These are phyloP conservation scores for Hibiscus tridactylites DNA, from an alignment of 345 rosid genomes.

Conservation along the genomic window DNA sequence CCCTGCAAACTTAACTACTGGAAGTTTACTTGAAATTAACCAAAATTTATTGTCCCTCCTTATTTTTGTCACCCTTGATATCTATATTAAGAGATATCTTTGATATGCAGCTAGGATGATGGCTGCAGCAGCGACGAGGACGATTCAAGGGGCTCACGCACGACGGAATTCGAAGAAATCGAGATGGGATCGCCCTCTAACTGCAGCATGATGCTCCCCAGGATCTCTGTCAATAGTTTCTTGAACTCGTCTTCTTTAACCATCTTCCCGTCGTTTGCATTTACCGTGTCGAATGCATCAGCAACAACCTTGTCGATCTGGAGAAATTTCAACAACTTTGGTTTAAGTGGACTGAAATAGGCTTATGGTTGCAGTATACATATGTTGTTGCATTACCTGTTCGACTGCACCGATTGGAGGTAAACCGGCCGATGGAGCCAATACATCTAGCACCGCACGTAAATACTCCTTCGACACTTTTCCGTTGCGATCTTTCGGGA, in stretches of 20 bases:
- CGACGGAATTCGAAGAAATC: conserved; percentile 72
- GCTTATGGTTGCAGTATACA: background rate
- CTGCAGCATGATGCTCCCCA: conserved; percentile 83
- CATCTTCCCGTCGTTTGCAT: conserved; percentile 61
- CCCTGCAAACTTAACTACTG: conserved; percentile 3
- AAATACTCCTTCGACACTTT: conserved; percentile 61
- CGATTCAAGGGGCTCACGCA: conserved; percentile 81
- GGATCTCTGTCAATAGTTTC: conserved; percentile 55
- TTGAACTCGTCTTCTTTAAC: conserved; percentile 85
- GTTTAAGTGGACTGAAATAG: background rate
- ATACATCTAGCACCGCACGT: conserved; percentile 49
- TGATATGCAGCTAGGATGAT: conserved; percentile 13
- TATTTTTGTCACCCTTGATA: conserved; percentile 6
- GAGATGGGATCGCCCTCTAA: conserved; percentile 67
- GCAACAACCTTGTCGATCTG: conserved; percentile 64
- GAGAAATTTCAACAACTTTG: background rate
- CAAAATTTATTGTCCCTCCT: background rate
- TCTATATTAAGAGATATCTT: background rate
- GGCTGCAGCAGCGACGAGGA: conserved; percentile 49
- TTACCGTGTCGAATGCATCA: conserved; percentile 56
- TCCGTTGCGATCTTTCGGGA: conserved; percentile 61
- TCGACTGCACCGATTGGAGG: conserved; percentile 83
- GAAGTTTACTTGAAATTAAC: background rate
- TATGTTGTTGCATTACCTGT: conserved; percentile 21
- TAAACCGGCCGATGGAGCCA: conserved; percentile 70